Conservation (phyloP, 2,329 filamentous ascomycete genomes). For the Aspergillus pseudoglaucus region DNA sequence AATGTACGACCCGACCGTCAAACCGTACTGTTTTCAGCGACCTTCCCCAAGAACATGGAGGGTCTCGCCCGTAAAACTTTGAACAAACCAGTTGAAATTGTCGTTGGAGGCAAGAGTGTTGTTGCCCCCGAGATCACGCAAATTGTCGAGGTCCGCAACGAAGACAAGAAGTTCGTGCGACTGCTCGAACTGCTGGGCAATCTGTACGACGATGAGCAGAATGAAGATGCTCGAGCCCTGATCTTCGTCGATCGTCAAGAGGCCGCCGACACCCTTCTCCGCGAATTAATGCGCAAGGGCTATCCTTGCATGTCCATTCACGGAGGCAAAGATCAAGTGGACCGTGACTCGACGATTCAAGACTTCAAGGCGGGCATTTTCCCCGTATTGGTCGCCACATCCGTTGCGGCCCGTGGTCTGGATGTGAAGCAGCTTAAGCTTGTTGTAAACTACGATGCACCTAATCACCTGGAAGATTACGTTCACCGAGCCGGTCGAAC, state of each 20-base stretch:
- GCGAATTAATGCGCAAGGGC: constrained; percentile 72
- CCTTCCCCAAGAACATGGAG: constrained; percentile 90
- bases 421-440: constrained; percentile 95
- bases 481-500: constrained; percentile 92
- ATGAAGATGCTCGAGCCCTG: constrained; percentile 82
- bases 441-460: constrained; percentile 91
- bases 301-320: constrained; percentile 93
- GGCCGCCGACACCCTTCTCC: constrained; percentile 72
- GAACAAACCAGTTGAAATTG: constrained; percentile 79
- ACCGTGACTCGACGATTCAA: constrained; percentile 83
- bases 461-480: constrained; percentile 93
- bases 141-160: constrained; percentile 78
- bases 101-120: constrained; percentile 75
- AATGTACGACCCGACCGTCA: constrained; percentile 90
- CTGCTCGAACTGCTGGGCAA: constrained; percentile 82
- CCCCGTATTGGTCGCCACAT: constrained; percentile 87
- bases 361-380: constrained; percentile 91
- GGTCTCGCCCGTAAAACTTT: constrained; percentile 82
- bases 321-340: constrained; percentile 87
- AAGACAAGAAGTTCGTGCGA: constrained; percentile 75
- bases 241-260: constrained; percentile 93
- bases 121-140: constrained; percentile 74
- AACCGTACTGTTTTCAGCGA: constrained; percentile 92
- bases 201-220: constrained; percentile 62
- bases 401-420: constrained; percentile 86